Evolutionary conservation across 495 filamentous ascomycete genomes (phyloP).

Genomic region (Hypoxylon intermedium): DNA sequence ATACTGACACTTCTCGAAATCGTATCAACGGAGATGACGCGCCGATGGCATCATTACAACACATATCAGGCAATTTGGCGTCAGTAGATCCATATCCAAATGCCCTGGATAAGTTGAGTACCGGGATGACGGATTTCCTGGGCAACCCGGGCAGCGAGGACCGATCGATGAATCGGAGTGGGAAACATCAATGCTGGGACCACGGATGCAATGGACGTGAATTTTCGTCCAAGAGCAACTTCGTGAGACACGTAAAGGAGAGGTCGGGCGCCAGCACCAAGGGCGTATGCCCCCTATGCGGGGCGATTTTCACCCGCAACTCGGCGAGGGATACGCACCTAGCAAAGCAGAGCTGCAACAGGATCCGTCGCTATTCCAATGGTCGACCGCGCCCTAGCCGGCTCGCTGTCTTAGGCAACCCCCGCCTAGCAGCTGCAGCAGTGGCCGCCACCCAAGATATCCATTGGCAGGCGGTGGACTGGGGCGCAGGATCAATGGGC

Average conservation of each 20-base stretch:
- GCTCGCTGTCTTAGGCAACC: constrained; percentile 40
- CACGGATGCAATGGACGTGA: constrained; percentile 95
- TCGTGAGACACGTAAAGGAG: constrained; percentile 87
- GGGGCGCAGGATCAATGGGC: constrained; percentile 29
- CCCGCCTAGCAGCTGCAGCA: constrained; percentile 38
- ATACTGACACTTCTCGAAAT: constrained; percentile 35
- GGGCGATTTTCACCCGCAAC: constrained; percentile 88
- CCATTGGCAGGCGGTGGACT: constrained; percentile 36
- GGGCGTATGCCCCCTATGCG: constrained; percentile 82
- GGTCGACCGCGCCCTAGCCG: constrained; percentile 42
- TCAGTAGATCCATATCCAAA: constrained; percentile 25
- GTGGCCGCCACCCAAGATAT: constrained; percentile 39
- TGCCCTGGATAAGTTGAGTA: constrained; percentile 34
- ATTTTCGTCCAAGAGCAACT: constrained; percentile 94
- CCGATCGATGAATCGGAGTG: constrained; percentile 18
- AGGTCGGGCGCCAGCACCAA: constrained; percentile 87
- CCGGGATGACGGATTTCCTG: constrained; percentile 31
- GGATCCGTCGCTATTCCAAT: constrained; percentile 43
- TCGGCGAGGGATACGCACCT: constrained; percentile 89
- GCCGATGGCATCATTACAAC: constrained; percentile 34
- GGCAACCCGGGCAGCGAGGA: constrained; percentile 24
- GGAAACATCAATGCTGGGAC: constrained; percentile 92
- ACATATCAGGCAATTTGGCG: constrained; percentile 32
- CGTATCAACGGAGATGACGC: constrained; percentile 37
- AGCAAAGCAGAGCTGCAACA: constrained; percentile 45